Conservation (phyloP, 2,329 filamentous ascomycete species). For the Ophiocordyceps polyrhachis-furcata region DNA sequence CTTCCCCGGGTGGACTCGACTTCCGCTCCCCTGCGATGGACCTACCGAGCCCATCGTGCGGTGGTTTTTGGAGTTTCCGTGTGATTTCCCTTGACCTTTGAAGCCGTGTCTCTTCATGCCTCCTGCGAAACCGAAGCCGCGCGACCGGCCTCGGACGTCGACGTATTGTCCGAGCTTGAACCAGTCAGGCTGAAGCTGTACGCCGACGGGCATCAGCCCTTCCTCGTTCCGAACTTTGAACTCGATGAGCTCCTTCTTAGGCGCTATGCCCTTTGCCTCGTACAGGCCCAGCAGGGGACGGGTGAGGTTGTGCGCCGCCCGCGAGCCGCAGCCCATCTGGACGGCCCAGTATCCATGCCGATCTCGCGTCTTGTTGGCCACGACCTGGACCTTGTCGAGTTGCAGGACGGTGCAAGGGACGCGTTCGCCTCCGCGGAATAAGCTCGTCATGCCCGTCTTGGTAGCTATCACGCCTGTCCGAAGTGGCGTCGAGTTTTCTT, state of each 20-base stretch:
- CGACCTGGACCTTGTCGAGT: slow-evolving; percentile 78
- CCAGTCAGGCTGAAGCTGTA: slow-evolving; percentile 67
- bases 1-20: slow-evolving; percentile 84
- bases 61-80: slow-evolving; percentile 92
- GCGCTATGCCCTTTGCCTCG: slow-evolving; percentile 59
- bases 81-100: slow-evolving; percentile 69
- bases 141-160: slow-evolving; percentile 59
- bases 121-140: slow-evolving; percentile 88
- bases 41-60: slow-evolving; percentile 80
- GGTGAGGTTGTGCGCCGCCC: slow-evolving; percentile 57
- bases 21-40: slow-evolving; percentile 79
- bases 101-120: slow-evolving; percentile 97
- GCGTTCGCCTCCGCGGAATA: slow-evolving; percentile 64
- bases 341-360: slow-evolving; percentile 87
- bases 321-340: slow-evolving; percentile 65
- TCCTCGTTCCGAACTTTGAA: slow-evolving; percentile 62
- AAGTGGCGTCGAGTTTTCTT: slow-evolving; percentile 37
- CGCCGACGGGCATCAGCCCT: slow-evolving; percentile 60
- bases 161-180: slow-evolving; percentile 82
- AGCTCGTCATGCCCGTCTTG: slow-evolving; percentile 91
- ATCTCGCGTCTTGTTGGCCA: slow-evolving; percentile 65
- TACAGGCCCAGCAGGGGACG: slow-evolving; percentile 77
- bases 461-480: slow-evolving; percentile 69
- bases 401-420: slow-evolving; percentile 84
- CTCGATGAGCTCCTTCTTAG: slow-evolving; percentile 70